phyloP scores from a whole-genome alignment of 805 yeast genomes.

The Diddensiella caesifluorescens region DNA sequence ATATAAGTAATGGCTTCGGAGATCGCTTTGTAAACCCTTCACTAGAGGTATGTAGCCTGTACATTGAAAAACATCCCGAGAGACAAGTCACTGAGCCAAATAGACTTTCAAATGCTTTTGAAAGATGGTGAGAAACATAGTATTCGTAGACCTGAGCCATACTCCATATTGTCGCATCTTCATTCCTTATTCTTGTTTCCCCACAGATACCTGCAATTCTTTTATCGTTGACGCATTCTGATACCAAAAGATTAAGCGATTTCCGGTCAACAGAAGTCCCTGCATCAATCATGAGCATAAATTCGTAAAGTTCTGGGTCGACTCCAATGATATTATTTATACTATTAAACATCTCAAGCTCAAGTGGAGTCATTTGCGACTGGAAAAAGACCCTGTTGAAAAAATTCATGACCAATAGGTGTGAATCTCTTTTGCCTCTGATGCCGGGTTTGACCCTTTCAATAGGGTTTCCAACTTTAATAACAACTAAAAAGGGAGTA shows the following conservation, averaged over 20 bases:
- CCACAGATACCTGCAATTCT: constrained; percentile 90
- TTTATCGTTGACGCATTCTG: constrained; percentile 83
- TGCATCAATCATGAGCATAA: constrained; percentile 89
- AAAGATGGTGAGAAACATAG: constrained; percentile 87
- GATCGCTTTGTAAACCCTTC: constrained; percentile 36
- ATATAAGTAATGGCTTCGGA: constrained; percentile 49
- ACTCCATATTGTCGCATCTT: constrained; percentile 79
- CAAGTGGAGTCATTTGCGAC: constrained; percentile 89
- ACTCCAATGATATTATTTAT: constrained; percentile 82
- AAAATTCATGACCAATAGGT: constrained; percentile 83
- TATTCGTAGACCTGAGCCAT: constrained; percentile 92
- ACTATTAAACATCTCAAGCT: constrained; percentile 64
- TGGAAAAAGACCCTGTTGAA: constrained; percentile 81
- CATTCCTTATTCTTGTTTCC: constrained; percentile 86
- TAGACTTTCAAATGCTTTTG: constrained; percentile 88
- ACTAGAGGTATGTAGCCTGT: constrained; percentile 71
- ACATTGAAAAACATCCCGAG: constrained; percentile 93
- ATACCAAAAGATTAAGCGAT: constrained; percentile 80
- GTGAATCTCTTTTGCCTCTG: constrained; percentile 91
- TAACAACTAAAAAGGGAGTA: constrained; percentile 47
- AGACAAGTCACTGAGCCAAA: constrained; percentile 93
- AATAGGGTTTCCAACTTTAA: constrained; percentile 50
- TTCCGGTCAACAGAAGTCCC: constrained; percentile 86
- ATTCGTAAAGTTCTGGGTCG: constrained; percentile 76
- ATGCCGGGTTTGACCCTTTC: constrained; percentile 79